phyloP scores from a whole-genome alignment of 2,329 filamentous ascomycete species.

The Ilyonectria destructans region DNA sequence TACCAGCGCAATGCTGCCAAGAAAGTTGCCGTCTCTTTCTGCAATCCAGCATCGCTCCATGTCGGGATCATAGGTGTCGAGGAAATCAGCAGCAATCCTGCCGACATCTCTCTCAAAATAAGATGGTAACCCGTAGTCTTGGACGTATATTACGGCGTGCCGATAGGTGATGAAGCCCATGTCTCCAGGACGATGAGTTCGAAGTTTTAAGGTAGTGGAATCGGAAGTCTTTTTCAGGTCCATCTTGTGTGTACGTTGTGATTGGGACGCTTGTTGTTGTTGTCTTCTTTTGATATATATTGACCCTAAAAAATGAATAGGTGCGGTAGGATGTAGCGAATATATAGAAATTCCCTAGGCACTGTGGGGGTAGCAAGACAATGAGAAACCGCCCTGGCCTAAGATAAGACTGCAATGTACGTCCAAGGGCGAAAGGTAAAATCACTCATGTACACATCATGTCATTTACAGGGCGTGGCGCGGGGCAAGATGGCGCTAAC shows the following conservation, averaged over 20 bases:
- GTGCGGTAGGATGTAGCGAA: background rate
- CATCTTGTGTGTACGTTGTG: background rate
- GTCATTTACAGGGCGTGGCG: background rate
- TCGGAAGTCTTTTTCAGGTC: background rate
- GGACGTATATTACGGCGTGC: conserved; percentile 44
- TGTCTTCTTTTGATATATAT: background rate
- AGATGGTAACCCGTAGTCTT: conserved; percentile 39
- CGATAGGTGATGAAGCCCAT: conserved; percentile 47
- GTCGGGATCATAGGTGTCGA: conserved; percentile 42
- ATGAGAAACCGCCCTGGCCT: background rate
- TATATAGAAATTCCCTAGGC: background rate
- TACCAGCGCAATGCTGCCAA: conserved; percentile 47
- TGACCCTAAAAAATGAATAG: background rate
- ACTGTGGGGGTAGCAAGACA: background rate
- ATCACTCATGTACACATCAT: background rate
- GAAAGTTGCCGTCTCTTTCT: conserved; percentile 43
- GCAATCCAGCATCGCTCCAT: conserved; percentile 51
- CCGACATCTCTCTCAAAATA: conserved; percentile 44
- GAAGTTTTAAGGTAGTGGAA: background rate
- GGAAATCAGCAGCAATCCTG: conserved; percentile 46
- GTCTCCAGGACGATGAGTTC: conserved; percentile 18
- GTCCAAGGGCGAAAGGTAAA: background rate
- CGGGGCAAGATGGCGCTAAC: background rate
- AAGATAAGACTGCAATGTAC: background rate
- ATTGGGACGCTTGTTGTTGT: background rate